A percentile compares a stretch with the other conserved stretches of the same genome.
Conservation (phyloP, 1,284 basidiomycete species). For the Fomitopsis betulina region DNA sequence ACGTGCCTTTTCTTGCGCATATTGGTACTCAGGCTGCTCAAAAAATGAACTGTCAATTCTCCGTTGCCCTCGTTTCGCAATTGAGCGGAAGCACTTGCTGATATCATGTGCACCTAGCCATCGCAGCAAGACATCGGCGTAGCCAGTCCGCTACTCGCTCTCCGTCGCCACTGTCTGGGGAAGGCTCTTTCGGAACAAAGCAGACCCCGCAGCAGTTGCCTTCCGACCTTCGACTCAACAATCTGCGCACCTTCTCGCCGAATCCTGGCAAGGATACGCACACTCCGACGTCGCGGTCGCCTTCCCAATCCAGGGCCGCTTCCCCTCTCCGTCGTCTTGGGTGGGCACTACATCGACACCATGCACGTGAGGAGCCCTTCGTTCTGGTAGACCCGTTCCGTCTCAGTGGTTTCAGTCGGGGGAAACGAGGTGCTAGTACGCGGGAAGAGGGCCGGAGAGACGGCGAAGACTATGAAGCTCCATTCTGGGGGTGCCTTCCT, state of each 20-base stretch:
- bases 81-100: not conserved
- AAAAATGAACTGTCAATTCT: too few species aligned
- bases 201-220: conserved; percentile 14
- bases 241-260: conserved; percentile 12
- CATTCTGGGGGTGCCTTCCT: conserved; percentile 14
- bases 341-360: conserved; percentile 32
- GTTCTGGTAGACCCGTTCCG: conserved; percentile 44
- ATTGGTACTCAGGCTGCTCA: too few species aligned
- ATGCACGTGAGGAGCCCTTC: conserved; percentile 45
- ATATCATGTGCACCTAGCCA: conserved; percentile 7
- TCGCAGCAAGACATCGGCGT: conserved; percentile 12
- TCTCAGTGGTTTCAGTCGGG: conserved; percentile 25
- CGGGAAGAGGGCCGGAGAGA: conserved; percentile 5
- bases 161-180: conserved; percentile 20
- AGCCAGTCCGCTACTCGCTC: conserved; percentile 21
- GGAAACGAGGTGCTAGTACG: conserved; percentile 8
- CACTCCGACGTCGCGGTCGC: conserved; percentile 24
- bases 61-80: too few species aligned
- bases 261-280: conserved; percentile 19
- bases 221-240: conserved; percentile 12
- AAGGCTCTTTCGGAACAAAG: conserved; percentile 13
- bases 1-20: too few species aligned
- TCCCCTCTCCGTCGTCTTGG: conserved; percentile 40
- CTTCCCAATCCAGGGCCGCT: conserved; percentile 36
- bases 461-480: conserved; percentile 11